Evolutionary conservation across 2,329 filamentous ascomycete genomes (phyloP).

Genomic region (Immersiporthe knoxdaviesiana): DNA sequence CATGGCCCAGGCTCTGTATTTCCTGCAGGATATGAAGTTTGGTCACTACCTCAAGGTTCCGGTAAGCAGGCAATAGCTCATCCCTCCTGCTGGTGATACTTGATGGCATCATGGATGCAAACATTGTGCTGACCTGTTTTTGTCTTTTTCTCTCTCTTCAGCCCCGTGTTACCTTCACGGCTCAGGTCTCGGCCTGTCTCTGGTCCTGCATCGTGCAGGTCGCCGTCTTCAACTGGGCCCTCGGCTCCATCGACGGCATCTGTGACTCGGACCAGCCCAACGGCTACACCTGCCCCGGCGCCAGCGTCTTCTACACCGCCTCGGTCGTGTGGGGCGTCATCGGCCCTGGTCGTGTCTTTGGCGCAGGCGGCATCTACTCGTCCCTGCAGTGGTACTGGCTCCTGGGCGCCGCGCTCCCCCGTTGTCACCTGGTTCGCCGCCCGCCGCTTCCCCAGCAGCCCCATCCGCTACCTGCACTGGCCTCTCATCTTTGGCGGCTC

Average conservation of each 20-base stretch:
- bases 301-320: slow-evolving; percentile 44
- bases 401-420: slow-evolving; percentile 35
- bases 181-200: slow-evolving; percentile 25
- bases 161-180: slow-evolving; percentile 41
- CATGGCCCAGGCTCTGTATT: slow-evolving; percentile 47
- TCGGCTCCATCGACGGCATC: slow-evolving; percentile 48
- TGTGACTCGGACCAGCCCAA: slow-evolving; percentile 40
- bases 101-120: no score
- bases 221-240: slow-evolving; percentile 46
- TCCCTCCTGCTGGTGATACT: no score
- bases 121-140: no score
- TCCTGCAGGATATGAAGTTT: slow-evolving; percentile 47
- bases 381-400: slow-evolving; percentile 38
- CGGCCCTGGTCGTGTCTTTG: slow-evolving; percentile 41
- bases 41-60: slow-evolving; percentile 49
- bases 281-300: slow-evolving; percentile 41
- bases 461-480: slow-evolving; percentile 36
- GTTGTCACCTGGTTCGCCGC: slow-evolving; percentile 35
- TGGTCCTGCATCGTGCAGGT: slow-evolving; percentile 48
- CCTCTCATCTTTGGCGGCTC: slow-evolving; percentile 40
- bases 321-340: slow-evolving; percentile 44
- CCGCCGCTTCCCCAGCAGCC: slow-evolving; percentile 32
- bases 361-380: slow-evolving; percentile 37
- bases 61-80: no score
- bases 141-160: slow-evolving; percentile 25